These are phyloP conservation scores for Corrigiola litoralis DNA, from an alignment of 179 eudicot species.

Conservation along the genomic window DNA sequence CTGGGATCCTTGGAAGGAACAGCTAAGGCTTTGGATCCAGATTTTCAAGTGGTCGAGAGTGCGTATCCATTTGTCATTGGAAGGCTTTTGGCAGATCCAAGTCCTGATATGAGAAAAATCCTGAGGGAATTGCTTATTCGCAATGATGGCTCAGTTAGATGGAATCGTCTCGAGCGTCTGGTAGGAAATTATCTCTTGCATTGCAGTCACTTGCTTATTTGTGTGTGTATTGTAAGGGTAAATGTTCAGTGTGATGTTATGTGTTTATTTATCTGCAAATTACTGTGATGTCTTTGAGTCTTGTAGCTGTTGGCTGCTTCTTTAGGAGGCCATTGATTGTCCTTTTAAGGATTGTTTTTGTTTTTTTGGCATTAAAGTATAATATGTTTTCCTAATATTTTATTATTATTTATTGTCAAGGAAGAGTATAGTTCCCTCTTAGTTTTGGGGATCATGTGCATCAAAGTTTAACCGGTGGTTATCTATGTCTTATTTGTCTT, in stretches of 20 bases:
- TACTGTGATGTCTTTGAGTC: too few relatives aligned
- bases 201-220: neutral
- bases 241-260: neutral
- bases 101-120: constrained; percentile 90
- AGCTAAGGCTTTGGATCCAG: constrained; percentile 92
- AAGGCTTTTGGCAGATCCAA: constrained; percentile 87
- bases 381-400: too few relatives aligned
- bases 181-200: constrained; percentile 33
- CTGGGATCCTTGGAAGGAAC: constrained; percentile 98
- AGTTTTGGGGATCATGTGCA: too few relatives aligned
- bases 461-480: too few relatives aligned
- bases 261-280: neutral
- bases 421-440: too few relatives aligned
- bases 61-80: constrained; percentile 94
- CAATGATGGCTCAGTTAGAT: constrained; percentile 90
- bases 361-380: too few relatives aligned
- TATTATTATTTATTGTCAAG: too few relatives aligned
- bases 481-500: too few relatives aligned
- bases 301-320: too few relatives aligned
- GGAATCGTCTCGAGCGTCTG: constrained; percentile 93
- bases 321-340: too few relatives aligned
- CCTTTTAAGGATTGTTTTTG: too few relatives aligned
- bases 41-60: constrained; percentile 88
- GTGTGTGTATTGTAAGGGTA: neutral
- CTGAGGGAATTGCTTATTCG: constrained; percentile 79